A percentile compares a stretch with the other conserved stretches of the same genome.
Evolutionary conservation across 768 basidiomycete genomes (phyloP).

Genomic region (Phanerochaete carnosa): DNA sequence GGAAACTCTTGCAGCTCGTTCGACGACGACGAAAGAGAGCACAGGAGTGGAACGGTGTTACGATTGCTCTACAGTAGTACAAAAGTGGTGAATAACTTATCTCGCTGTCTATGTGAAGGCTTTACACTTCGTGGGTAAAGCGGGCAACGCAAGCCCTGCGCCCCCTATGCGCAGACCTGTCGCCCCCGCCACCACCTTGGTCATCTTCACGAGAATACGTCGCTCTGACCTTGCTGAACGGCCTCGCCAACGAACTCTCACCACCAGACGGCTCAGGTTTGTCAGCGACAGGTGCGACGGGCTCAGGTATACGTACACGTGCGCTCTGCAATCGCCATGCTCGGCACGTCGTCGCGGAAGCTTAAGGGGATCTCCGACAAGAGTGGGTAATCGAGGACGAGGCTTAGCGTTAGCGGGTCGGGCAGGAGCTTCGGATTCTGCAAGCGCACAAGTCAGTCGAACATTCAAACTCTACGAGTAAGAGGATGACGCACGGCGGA

Average conservation of each 20-base stretch:
- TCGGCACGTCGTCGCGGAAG: neutral
- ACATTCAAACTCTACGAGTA: neutral
- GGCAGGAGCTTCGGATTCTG: slow-evolving; percentile 37
- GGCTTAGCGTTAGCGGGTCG: neutral
- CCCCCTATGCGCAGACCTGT: neutral
- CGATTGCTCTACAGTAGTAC: too few relatives aligned
- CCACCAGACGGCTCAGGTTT: neutral
- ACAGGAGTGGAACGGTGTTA: too few relatives aligned
- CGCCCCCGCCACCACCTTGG: neutral
- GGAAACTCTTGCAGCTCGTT: too few relatives aligned
- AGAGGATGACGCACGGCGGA: slow-evolving; percentile 56
- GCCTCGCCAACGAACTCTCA: neutral
- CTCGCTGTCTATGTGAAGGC: too few relatives aligned
- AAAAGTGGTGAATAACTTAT: too few relatives aligned
- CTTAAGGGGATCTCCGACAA: neutral
- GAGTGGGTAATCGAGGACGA: slow-evolving; percentile 19
- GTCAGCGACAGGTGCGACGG: neutral
- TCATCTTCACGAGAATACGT: neutral
- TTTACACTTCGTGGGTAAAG: neutral
- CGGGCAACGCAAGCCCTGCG: neutral
- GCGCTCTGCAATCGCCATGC: neutral
- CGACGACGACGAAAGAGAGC: too few relatives aligned
- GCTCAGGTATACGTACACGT: neutral
- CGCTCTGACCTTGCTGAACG: neutral
- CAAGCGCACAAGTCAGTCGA: neutral